Percentiles rank a stretch among this genome's conserved stretches.
Evolutionary conservation across 805 yeast genomes (phyloP).

Genomic region (Candida taoyuanica): DNA sequence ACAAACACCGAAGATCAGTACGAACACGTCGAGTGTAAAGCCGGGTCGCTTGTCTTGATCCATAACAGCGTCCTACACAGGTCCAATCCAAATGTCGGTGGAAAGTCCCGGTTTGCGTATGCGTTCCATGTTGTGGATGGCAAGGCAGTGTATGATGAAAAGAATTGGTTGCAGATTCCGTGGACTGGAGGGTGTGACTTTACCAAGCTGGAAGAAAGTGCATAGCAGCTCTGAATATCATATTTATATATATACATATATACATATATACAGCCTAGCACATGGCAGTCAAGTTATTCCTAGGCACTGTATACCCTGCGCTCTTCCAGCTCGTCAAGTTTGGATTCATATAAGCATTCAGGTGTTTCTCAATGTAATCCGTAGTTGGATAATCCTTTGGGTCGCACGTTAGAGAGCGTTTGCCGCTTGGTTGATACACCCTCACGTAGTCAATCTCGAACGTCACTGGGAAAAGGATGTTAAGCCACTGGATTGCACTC

Average conservation of each 20-base stretch:
- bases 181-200: slow-evolving; percentile 61
- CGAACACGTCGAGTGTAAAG: slow-evolving; percentile 53
- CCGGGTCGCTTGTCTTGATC: slow-evolving; percentile 67
- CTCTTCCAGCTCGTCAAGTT: slow-evolving; percentile 40
- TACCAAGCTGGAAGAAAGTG: slow-evolving; percentile 35
- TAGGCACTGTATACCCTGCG: slow-evolving; percentile 42
- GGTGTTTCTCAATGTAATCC: slow-evolving; percentile 40
- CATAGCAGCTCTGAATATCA: neutral
- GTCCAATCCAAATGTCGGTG: slow-evolving; percentile 55
- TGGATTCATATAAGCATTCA: slow-evolving; percentile 37
- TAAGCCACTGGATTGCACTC: slow-evolving; percentile 48
- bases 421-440: slow-evolving; percentile 43
- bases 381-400: slow-evolving; percentile 43
- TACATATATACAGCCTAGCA: slow-evolving; percentile 1
- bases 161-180: slow-evolving; percentile 79
- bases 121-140: slow-evolving; percentile 82
- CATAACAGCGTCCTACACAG: slow-evolving; percentile 70
- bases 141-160: slow-evolving; percentile 48
- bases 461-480: slow-evolving; percentile 38
- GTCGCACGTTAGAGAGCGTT: slow-evolving; percentile 40
- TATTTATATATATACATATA: no score
- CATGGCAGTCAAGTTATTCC: slow-evolving; percentile 30
- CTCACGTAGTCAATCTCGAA: slow-evolving; percentile 44
- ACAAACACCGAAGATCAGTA: slow-evolving; percentile 36
- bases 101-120: slow-evolving; percentile 63